Conservation (phyloP, 2,329 filamentous ascomycete genomes). For the Fusarium buxicola region DNA sequence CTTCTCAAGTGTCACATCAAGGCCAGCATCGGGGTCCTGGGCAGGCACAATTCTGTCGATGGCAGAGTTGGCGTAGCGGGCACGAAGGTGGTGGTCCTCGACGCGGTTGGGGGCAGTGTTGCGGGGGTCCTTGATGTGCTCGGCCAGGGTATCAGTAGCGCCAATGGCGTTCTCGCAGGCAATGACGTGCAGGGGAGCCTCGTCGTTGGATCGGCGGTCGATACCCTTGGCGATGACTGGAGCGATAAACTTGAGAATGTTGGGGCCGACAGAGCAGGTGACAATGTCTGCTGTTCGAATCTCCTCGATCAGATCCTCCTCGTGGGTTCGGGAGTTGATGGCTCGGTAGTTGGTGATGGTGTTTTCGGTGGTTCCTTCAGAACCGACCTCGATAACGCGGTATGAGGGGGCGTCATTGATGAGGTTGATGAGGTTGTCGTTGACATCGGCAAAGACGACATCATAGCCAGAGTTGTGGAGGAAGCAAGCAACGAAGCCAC, state of each 20-base stretch:
- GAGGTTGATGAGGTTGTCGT: slow-evolving; percentile 81
- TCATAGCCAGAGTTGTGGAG: slow-evolving; percentile 95
- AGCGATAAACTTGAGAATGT: slow-evolving; percentile 95
- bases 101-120: slow-evolving; percentile 78
- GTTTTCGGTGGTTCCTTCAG: slow-evolving; percentile 82
- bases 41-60: slow-evolving; percentile 98
- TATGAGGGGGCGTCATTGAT: slow-evolving; percentile 83
- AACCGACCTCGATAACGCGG: slow-evolving; percentile 91
- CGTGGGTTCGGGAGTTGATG: slow-evolving; percentile 91
- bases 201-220: slow-evolving; percentile 73
- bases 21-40: slow-evolving; percentile 81
- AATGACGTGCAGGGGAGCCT: slow-evolving; percentile 85
- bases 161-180: slow-evolving; percentile 98
- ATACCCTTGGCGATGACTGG: slow-evolving; percentile 96
- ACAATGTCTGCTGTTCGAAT: slow-evolving; percentile 90
- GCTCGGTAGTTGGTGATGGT: slow-evolving; percentile 95
- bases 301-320: slow-evolving; percentile 83
- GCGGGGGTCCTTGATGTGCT: slow-evolving; percentile 79
- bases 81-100: slow-evolving; percentile 76
- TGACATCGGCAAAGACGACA: slow-evolving; percentile 96
- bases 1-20: slow-evolving; percentile 96
- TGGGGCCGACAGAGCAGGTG: slow-evolving; percentile 96
- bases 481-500: slow-evolving; percentile 90
- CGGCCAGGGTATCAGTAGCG: slow-evolving; percentile 88
- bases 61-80: slow-evolving; percentile 95